Conservation (phyloP, 2,329 filamentous ascomycete species). For the Rutstroemia sp. region DNA sequence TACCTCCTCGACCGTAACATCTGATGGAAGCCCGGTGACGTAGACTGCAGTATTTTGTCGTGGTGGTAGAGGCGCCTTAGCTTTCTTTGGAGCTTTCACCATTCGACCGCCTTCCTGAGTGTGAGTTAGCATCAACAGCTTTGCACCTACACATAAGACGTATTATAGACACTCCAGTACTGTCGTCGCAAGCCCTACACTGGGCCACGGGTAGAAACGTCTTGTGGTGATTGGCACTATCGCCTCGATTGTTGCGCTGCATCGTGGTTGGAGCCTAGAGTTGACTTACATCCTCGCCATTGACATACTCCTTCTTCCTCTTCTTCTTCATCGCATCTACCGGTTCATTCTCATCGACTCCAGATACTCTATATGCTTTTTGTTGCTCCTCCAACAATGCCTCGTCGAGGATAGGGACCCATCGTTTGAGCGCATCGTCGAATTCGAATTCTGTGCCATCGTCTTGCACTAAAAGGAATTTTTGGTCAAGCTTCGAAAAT, state of each 20-base stretch:
- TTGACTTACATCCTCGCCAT: slow-evolving; percentile 41
- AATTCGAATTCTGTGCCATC: slow-evolving; percentile 83
- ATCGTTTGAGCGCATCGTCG: slow-evolving; percentile 61
- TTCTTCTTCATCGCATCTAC: slow-evolving; percentile 40
- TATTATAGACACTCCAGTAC: not conserved
- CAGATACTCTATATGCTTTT: slow-evolving; percentile 51
- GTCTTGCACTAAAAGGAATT: slow-evolving; percentile 77
- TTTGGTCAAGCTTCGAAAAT: slow-evolving; percentile 74
- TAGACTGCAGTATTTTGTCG: slow-evolving; percentile 83
- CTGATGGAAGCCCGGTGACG: slow-evolving; percentile 76
- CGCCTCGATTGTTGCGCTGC: too few species aligned
- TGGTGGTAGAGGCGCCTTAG: slow-evolving; percentile 28
- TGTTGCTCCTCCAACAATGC: slow-evolving; percentile 52
- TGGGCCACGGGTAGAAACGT: not conserved
- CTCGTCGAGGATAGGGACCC: slow-evolving; percentile 65
- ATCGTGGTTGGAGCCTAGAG: not conserved
- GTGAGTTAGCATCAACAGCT: slow-evolving; percentile 10
- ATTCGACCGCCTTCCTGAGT: slow-evolving; percentile 26
- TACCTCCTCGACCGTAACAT: slow-evolving; percentile 75
- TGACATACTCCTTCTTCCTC: slow-evolving; percentile 43
- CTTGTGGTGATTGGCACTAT: too few species aligned
- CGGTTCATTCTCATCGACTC: slow-evolving; percentile 49
- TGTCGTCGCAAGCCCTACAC: not conserved
- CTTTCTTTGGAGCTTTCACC: slow-evolving; percentile 29
- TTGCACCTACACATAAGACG: not conserved